Base-by-base conservation (phyloP, 2,329 filamentous ascomycete species). In the Cercospora canescens region DNA sequence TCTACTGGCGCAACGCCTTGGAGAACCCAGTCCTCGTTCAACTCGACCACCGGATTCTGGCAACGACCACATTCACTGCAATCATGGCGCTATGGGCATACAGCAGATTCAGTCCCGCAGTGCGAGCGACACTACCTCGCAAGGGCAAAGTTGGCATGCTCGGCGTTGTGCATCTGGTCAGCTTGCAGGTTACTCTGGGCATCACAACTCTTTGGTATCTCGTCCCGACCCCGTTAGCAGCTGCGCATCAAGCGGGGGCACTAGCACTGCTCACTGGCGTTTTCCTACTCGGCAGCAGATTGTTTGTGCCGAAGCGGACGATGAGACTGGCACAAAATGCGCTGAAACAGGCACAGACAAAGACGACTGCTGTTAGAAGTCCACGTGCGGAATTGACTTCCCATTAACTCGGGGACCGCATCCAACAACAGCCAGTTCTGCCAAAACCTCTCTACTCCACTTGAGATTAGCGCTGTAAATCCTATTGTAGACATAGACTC, bases 1-100 rank as follows among this genome's bases (percentile, higher is more conserved):
- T 98, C 18, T 93, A 91, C 88, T 99, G 95, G 95, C 89, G 95
- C 75, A 99, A 99, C 81, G 91, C 96, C 85, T 89, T 98, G 35
- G 95, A 98, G 83, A 99, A 99, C 81, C 96, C 95, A 3, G 94
- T 91, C 16, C 87, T 96, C 28, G 96, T 98, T 2, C 96, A 99
- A 81, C 87, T 99, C 52, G 92, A 99, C 80, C 95, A 99, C 83
- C 90, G 96, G 52, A 92, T 96, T 72, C 85, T 98, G 37, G 96
- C 95, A 65, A 92, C 90, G 55, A 93, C 92, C 16, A 97, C 94
- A 1, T 96, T 97, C 79, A 90, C 88, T 61, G 86, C 91, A 68
- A 88, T 98, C 67, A 82, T 96, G 70, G 85, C 88, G 4, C 85
- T 99, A 9, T 96, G 90, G 79, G 86, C 87, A n/a, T 98, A 94